These are phyloP conservation scores for Biscogniauxia marginata DNA, from an alignment of 2,329 filamentous ascomycete genomes.

Conservation along the genomic window DNA sequence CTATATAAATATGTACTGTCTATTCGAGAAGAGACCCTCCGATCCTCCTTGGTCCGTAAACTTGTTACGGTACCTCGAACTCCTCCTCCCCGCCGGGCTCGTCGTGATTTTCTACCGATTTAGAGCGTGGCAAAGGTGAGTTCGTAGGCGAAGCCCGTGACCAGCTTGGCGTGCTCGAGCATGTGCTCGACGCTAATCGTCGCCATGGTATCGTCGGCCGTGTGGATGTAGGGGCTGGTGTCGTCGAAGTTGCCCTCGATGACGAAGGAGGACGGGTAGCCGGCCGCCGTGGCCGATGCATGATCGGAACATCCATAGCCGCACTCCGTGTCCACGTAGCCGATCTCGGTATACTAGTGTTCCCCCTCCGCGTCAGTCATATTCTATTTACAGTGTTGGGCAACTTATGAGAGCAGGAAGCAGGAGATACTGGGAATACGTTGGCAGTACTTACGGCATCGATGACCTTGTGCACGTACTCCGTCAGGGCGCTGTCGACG, in stretches of 20 bases:
- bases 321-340: conserved; percentile 48
- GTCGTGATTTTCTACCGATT: no score
- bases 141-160: conserved; percentile 48
- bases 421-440: not conserved
- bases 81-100: no score
- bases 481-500: conserved; percentile 35
- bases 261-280: conserved; percentile 64
- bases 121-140: conserved; percentile 33
- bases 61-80: no score
- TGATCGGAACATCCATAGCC: conserved; percentile 66
- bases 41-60: no score
- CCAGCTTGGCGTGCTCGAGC: conserved; percentile 59
- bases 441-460: conserved; percentile 20
- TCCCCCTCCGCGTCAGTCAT: not conserved
- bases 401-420: no score
- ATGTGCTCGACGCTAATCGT: conserved; percentile 67
- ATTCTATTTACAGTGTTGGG: no score
- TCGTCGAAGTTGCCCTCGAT: conserved; percentile 61
- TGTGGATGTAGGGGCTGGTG: conserved; percentile 70
- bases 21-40: no score
- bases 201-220: conserved; percentile 68
- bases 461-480: conserved; percentile 39
- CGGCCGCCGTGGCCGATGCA: conserved; percentile 63
- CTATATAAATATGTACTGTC: no score
- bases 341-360: conserved; percentile 36